Evolutionary conservation across 2,329 filamentous ascomycete species (phyloP), one percentile per base, ranked within the genome.

Genomic region (Colletotrichum truncatum): DNA sequence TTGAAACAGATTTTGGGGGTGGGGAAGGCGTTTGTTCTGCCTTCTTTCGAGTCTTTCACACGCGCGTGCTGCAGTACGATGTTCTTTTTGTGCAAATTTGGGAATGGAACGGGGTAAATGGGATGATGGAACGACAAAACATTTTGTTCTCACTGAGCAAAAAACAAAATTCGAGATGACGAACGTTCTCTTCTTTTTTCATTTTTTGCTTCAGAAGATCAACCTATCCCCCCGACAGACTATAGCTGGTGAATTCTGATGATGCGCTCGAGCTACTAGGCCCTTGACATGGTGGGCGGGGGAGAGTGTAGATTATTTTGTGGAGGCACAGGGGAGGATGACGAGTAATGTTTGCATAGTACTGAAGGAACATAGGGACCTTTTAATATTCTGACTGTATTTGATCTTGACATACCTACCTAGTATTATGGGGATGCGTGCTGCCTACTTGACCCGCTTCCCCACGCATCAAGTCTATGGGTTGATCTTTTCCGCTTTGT

Each of bases 121-220:
- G 48, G 49, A 65, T 36, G 62, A 65, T 23, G 62, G 62, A 62
- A 64, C 43, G 61, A 65, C 26, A 23, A 54, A 39, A 54, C 39
- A 49, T 52, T 41, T 45, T 36, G 46, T 62, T 39, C 14, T 46
- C 25, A 28, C 51, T 55, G 49, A 49, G 62, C 62, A 51, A 60
- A 54, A 62, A 62, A 61, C 38, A 56, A 53, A 43, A 60, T 32
- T 34, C 39, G 49, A 56, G 49, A 56, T 51, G 57, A 65, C 28
- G 41, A 36, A 26, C 36, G n/a, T 32, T 32, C 39, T 48, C 48
- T 46, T 36, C 23, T 48, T 6, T 14, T 32, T 57, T 49, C 21
- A n/a, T n/a, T 38, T 32, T 34, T 49, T 45, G 48, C 23, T 55
- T 21, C 62, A 30, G 56, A 49, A n/a, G n/a, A n/a, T n/a, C n/a